Conservation (phyloP, 331 rosid species). For the Malus hybrid region DNA sequence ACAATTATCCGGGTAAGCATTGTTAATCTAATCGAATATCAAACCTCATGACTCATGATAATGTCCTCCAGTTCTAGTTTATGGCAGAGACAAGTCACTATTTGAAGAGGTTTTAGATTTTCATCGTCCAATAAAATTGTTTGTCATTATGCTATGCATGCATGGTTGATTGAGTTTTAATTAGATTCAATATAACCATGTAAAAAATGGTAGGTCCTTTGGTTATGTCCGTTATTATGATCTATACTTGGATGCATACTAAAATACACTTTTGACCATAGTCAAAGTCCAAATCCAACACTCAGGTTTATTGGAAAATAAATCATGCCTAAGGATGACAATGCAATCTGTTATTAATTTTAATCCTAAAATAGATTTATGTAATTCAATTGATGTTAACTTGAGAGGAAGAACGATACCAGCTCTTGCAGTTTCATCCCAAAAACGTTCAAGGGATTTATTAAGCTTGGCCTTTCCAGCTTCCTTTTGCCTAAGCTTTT, state of each 20-base stretch:
- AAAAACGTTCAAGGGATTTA: not conserved
- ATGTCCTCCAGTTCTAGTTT: not conserved
- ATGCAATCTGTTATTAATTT: not conserved
- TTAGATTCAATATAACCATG: too few species aligned
- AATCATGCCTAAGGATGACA: not conserved
- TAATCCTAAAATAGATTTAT: not conserved
- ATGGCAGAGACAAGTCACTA: not conserved
- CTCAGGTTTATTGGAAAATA: not conserved
- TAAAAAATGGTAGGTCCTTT: not conserved
- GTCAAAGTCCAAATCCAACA: not conserved
- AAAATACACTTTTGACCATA: not conserved
- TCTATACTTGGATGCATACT: not conserved
- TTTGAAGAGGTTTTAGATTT: not conserved
- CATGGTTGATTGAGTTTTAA: too few species aligned
- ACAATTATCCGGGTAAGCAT: not conserved
- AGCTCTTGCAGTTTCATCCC: not conserved
- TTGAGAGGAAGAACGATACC: not conserved
- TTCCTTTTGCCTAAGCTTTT: not conserved
- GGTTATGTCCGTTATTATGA: not conserved
- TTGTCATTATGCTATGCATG: too few species aligned
- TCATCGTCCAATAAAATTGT: not conserved
- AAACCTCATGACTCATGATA: not conserved
- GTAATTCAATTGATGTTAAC: not conserved
- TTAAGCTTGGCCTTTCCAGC: not conserved
- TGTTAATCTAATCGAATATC: not conserved